Evolutionary conservation across 2,329 filamentous ascomycete species (phyloP).

Genomic region (Fusarium sp.): DNA sequence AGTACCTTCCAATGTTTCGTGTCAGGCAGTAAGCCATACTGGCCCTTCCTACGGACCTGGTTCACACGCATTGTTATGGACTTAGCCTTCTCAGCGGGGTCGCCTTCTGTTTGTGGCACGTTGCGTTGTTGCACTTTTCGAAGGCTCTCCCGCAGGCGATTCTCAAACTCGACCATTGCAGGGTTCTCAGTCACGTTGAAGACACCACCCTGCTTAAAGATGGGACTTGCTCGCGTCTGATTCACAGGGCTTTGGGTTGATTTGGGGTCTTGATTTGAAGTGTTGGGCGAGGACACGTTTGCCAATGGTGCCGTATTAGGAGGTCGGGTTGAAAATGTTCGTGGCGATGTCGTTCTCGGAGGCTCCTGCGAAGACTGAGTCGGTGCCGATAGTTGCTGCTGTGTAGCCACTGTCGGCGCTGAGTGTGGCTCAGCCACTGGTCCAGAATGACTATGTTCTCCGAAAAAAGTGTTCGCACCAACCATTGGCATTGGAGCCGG

Average conservation of each 20-base stretch:
- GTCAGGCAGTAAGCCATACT: conserved; percentile 50
- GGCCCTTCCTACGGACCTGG: conserved; percentile 39
- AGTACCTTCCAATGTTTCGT: conserved; percentile 54
- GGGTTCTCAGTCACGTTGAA: conserved; percentile 44
- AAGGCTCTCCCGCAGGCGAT: conserved; percentile 24
- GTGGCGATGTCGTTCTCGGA: not conserved
- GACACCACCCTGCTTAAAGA: conserved; percentile 32
- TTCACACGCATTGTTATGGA: conserved; percentile 46
- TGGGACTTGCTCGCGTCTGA: not conserved
- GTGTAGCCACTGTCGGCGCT: not conserved
- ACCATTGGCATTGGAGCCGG: conserved; percentile 50
- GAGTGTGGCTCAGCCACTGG: not conserved
- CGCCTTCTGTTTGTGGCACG: conserved; percentile 2
- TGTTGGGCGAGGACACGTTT: not conserved
- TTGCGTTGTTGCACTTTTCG: conserved; percentile 21
- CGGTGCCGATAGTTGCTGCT: not conserved
- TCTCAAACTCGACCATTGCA: conserved; percentile 46
- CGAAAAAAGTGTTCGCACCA: conserved; percentile 56
- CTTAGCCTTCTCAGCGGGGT: conserved; percentile 20
- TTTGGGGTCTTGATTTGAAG: not conserved
- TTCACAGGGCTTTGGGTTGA: not conserved
- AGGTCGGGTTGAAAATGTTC: not conserved
- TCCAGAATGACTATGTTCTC: conserved; percentile 18
- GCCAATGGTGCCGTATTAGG: not conserved
- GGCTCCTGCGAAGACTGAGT: not conserved